These are phyloP conservation scores for Sporormia fimetaria DNA, from an alignment of 495 filamentous ascomycete genomes.

Conservation along the genomic window DNA sequence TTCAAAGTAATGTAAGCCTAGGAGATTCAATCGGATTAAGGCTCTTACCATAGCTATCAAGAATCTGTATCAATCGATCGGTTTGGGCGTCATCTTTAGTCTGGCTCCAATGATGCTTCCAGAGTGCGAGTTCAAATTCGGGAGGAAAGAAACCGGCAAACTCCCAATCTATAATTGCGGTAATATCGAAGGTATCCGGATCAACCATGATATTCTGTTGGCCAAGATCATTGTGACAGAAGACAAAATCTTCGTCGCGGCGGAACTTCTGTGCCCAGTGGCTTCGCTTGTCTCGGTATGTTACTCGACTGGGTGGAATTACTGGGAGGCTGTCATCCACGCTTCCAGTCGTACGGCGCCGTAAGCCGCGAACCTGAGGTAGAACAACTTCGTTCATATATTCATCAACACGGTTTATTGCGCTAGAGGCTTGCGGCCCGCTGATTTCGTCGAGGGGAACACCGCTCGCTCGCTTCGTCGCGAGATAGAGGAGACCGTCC, in stretches of 20 bases:
- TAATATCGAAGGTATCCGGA: constrained; percentile 11
- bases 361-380: constrained; percentile 6
- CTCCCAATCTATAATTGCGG: constrained; percentile 17
- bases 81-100: too few species aligned
- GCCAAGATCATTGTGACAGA: constrained; percentile 11
- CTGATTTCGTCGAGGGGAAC: constrained; percentile 1
- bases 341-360: constrained; percentile 6
- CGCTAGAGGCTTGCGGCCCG: background rate
- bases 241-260: constrained; percentile 1
- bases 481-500: constrained; percentile 2
- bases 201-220: constrained; percentile 9
- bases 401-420: background rate
- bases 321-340: constrained; percentile 7
- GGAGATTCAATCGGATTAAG: too few species aligned
- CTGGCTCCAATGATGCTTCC: too few species aligned
- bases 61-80: too few species aligned
- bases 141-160: constrained; percentile 5
- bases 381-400: constrained; percentile 2
- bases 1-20: too few species aligned
- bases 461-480: background rate
- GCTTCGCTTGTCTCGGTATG: constrained; percentile 9
- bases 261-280: constrained; percentile 5
- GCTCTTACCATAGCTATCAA: too few species aligned
- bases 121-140: constrained; percentile 4
- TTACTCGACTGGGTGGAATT: constrained; percentile 9